Base-by-base conservation (phyloP, 2,329 filamentous ascomycete genomes). In the Graphiopsis chlorocephala region DNA sequence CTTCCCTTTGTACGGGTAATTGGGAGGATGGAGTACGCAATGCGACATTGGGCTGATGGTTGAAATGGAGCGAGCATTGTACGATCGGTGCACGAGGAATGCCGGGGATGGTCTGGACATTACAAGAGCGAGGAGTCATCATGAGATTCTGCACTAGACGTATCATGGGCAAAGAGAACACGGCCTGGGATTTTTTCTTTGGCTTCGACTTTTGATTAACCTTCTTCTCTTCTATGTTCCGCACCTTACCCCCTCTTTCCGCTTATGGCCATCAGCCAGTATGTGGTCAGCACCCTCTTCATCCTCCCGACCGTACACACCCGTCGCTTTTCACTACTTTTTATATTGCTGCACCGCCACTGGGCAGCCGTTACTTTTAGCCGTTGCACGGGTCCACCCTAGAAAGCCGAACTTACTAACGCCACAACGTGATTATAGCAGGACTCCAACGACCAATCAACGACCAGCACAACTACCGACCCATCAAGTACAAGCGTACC, bases 401-500 rank as follows among this genome's bases (percentile, higher is more conserved):
- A 26, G 29, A 31, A 56, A 56, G 53, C 31, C 31, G 31, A 33
- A 56, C 29, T 38, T 38, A 31, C 53, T 56, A 23, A 56, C 53
- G 53, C 20, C n/a, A 38, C 31, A 38, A 38, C 29, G 26, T 52
- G 26, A 29, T 14, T 29, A 52, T 53, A 58, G 11, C 55, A 58
- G 55, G 55, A 58, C 14, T 17, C 55, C 23, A 50, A 45, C 47
- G 33, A 56, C 56, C 50, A 64, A 53, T 61, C 58, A 28, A 33
- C 59, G 29, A 57, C 47, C 29, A 61, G 28, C 47, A 53, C 61
- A 56, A 20, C 26, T 33, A 25, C 58, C 31, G n/a, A 55, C 58
- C 17, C 65, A 50, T 4, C 50, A 29, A 47, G 26, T 25, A 45
- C 38, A 33, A 25, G 25, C 23, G 47, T 90, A n/a, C 90, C 88